Conservation (phyloP, 306 rosid species). For the Macrotyloma uniflorum region DNA sequence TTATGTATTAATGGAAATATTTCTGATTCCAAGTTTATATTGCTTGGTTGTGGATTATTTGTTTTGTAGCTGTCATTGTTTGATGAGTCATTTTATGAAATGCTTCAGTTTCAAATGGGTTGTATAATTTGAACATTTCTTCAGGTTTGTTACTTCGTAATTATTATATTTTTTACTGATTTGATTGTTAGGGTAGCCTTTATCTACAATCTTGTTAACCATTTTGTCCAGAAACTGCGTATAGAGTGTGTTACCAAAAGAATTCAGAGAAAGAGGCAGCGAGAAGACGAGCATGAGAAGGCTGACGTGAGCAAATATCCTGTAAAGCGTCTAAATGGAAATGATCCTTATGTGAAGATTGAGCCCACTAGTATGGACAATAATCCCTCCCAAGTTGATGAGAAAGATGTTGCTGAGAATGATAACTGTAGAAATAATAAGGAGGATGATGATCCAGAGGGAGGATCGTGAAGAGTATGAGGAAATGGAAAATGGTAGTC, state of each 20-base stretch:
- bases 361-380: slow-evolving; percentile 49
- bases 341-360: slow-evolving; percentile 57
- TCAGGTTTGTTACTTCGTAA: slow-evolving; percentile 63
- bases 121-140: slow-evolving; percentile 75
- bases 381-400: slow-evolving; percentile 42
- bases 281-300: slow-evolving; percentile 62
- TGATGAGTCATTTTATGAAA: slow-evolving; percentile 93
- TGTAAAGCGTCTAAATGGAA: slow-evolving; percentile 63
- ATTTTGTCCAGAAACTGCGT: slow-evolving; percentile 63
- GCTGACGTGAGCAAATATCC: slow-evolving; percentile 50
- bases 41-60: slow-evolving; percentile 24
- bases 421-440: slow-evolving; percentile 44
- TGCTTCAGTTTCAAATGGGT: slow-evolving; percentile 99
- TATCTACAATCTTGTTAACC: slow-evolving; percentile 2
- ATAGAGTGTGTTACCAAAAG: slow-evolving; percentile 71
- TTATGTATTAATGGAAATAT: neutral
- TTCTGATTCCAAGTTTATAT: neutral
- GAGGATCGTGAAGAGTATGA: slow-evolving; percentile 91
- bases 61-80: slow-evolving; percentile 85
- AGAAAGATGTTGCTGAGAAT: slow-evolving; percentile 45
- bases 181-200: slow-evolving; percentile 30
- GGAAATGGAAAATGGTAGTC: slow-evolving; percentile 69
- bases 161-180: slow-evolving; percentile 8
- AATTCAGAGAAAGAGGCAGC: slow-evolving; percentile 81
- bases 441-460: slow-evolving; percentile 68